Conservation (phyloP, 2,329 filamentous ascomycete species). For the Penicillium sp. region DNA sequence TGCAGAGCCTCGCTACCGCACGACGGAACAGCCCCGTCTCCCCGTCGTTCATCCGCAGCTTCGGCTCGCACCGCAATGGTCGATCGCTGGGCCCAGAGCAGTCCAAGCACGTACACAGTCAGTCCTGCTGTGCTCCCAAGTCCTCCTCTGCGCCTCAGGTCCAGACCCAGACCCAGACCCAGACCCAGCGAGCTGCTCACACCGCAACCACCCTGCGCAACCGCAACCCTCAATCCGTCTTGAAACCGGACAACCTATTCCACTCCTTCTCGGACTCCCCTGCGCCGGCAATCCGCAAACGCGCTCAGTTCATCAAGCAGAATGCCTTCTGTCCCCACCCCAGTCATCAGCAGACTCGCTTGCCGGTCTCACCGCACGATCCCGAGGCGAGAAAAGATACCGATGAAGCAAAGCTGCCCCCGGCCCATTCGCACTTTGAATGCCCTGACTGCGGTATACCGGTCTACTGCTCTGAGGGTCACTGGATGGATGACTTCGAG, state of each 20-base stretch:
- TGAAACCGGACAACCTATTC: constrained; percentile 79
- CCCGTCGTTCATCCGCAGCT: constrained; percentile 27
- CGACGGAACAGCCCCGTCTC: constrained; percentile 26
- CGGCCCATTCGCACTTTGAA: constrained; percentile 85
- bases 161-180: constrained; percentile 26
- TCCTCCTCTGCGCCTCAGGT: constrained; percentile 16
- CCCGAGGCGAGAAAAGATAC: constrained; percentile 57
- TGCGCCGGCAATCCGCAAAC: constrained; percentile 77
- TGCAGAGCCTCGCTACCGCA: constrained; percentile 25
- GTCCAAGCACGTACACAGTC: constrained; percentile 13
- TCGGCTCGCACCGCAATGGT: constrained; percentile 28
- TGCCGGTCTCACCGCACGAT: constrained; percentile 62
- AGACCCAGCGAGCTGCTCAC: constrained; percentile 29
- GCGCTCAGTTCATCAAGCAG: constrained; percentile 86
- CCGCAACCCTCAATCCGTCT: constrained; percentile 40
- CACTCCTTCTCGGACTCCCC: constrained; percentile 88
- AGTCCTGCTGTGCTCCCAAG: constrained; percentile 11
- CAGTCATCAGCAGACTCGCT: constrained; percentile 71
- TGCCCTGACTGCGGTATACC: constrained; percentile 95
- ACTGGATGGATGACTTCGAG: constrained; percentile 96
- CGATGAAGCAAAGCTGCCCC: constrained; percentile 50
- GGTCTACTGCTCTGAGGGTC: constrained; percentile 87
- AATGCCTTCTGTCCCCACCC: constrained; percentile 93
- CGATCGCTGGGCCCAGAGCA: constrained; percentile 20
- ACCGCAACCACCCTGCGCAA: constrained; percentile 23